Percentiles rank a stretch among this genome's conserved stretches.
Evolutionary conservation across 129 eudicot species (phyloP).

Genomic region (Tanacetum coccineum): DNA sequence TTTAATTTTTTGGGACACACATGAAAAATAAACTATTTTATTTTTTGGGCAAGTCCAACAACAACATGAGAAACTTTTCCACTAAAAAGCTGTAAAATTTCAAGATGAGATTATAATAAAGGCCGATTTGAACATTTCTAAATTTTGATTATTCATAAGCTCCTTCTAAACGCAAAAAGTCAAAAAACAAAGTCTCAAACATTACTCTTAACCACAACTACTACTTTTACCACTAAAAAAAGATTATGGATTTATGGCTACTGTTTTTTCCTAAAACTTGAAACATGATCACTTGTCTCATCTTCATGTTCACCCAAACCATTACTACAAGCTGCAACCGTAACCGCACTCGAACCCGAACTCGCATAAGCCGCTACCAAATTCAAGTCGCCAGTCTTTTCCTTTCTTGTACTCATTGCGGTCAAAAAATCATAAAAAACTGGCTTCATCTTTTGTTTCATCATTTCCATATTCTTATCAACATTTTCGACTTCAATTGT

Average conservation of each 20-base stretch:
- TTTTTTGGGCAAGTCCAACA: neutral
- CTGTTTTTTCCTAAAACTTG: constrained; percentile 37
- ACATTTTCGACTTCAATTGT: neutral
- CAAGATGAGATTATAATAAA: no score
- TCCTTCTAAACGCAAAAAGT: neutral
- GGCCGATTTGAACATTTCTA: neutral
- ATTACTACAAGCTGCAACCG: neutral
- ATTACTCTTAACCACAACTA: neutral
- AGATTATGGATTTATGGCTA: constrained; percentile 6
- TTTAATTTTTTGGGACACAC: neutral
- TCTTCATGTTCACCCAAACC: constrained; percentile 10
- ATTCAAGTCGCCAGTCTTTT: no score
- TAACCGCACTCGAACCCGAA: constrained; percentile 6
- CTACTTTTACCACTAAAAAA: neutral
- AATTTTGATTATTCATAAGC: constrained; percentile 8
- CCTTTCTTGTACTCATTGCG: no score
- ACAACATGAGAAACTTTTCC: neutral
- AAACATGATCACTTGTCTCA: constrained; percentile 36
- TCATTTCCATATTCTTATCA: neutral
- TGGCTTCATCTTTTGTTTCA: no score
- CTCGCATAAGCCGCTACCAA: no score
- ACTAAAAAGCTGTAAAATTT: no score
- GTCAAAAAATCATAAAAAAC: no score
- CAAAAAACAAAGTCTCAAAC: neutral
- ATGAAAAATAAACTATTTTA: neutral